Percentiles rank a stretch among this genome's conserved stretches.
Conservation (phyloP, 2,329 filamentous ascomycete species). For the Paracoccidioides brasiliensis region DNA sequence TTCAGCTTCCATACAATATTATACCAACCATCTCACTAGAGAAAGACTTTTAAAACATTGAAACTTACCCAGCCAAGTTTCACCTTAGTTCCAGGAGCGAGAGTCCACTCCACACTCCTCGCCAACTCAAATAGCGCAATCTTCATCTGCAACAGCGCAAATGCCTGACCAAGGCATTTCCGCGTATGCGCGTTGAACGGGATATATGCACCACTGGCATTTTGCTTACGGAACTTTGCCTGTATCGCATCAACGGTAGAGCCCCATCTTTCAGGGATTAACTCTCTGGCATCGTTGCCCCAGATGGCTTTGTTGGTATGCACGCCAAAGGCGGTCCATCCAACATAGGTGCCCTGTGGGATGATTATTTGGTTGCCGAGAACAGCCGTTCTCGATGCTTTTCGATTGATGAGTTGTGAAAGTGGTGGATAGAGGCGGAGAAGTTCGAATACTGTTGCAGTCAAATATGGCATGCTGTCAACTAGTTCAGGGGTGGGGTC, state of each 20-base stretch:
- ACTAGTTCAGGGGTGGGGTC: slow-evolving; percentile 9
- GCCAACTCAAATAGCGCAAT: neutral
- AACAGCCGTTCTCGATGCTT: slow-evolving; percentile 18
- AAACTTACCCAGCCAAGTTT: neutral
- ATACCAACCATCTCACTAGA: neutral
- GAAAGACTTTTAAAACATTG: neutral
- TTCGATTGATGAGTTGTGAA: slow-evolving; percentile 37
- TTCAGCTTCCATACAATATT: neutral
- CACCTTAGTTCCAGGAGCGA: neutral
- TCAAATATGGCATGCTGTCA: neutral
- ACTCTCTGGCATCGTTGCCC: slow-evolving; percentile 21
- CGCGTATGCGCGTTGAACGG: slow-evolving; percentile 20
- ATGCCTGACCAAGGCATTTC: slow-evolving; percentile 20
- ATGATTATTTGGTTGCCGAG: slow-evolving; percentile 20
- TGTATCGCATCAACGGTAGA: slow-evolving; percentile 22
- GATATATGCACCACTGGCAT: slow-evolving; percentile 18
- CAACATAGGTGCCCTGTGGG: slow-evolving; percentile 27
- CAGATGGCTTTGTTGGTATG: slow-evolving; percentile 25
- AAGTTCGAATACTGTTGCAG: neutral
- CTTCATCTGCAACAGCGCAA: slow-evolving; percentile 13
- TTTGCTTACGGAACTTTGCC: slow-evolving; percentile 14
- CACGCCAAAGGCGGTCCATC: slow-evolving; percentile 31
- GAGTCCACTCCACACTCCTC: neutral
- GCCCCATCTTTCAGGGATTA: slow-evolving; percentile 27
- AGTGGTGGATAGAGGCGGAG: slow-evolving; percentile 39